A percentile compares a stretch with the other conserved stretches of the same genome.
phyloP scores from a whole-genome alignment of 371 early-diverging fungal genomes.

The Umbelopsis sp. region DNA sequence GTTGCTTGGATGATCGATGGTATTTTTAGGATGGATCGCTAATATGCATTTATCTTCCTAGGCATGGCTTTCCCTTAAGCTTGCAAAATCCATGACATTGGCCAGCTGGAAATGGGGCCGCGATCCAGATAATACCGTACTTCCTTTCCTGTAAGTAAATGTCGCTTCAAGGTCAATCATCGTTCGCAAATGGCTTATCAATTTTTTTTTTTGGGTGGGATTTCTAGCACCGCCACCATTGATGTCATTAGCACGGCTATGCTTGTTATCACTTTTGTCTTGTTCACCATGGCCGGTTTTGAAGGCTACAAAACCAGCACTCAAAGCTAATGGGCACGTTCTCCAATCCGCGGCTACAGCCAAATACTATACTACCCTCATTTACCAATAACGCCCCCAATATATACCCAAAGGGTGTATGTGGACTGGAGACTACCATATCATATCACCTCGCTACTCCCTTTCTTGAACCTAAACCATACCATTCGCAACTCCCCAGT shows the following conservation, averaged over 20 bases:
- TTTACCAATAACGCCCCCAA: background rate
- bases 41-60: constrained; percentile 16
- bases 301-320: constrained; percentile 19
- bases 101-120: constrained; percentile 71
- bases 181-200: constrained; percentile 20
- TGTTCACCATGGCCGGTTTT: constrained; percentile 30
- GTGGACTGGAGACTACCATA: background rate
- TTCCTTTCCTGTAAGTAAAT: constrained; percentile 72
- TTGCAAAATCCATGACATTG: constrained; percentile 63
- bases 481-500: background rate
- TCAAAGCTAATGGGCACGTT: background rate
- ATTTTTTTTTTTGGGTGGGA: background rate
- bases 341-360: too few relatives aligned
- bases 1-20: constrained; percentile 4
- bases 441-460: background rate
- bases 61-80: constrained; percentile 48
- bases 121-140: constrained; percentile 84
- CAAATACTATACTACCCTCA: background rate
- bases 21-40: background rate
- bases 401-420: constrained; percentile 1
- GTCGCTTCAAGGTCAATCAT: constrained; percentile 21
- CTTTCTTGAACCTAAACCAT: background rate
- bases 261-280: constrained; percentile 53
- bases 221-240: constrained; percentile 58
- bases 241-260: constrained; percentile 65